Percentiles rank a stretch among this genome's conserved stretches.
These are phyloP conservation scores for Neurospora africana DNA, from an alignment of 495 filamentous ascomycete genomes.

Conservation along the genomic window DNA sequence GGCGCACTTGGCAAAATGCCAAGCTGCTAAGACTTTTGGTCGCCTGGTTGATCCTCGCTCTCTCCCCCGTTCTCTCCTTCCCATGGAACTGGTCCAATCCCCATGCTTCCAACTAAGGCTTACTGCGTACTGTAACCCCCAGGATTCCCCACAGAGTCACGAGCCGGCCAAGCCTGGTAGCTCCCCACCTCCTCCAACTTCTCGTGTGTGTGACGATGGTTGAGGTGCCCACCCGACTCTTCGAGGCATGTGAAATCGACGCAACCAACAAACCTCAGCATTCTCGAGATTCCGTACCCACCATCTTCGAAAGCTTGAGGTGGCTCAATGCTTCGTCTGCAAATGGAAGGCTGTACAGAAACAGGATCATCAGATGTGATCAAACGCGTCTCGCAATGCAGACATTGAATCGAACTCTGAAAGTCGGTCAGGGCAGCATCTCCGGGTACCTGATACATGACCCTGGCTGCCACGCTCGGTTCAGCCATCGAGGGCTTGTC, in stretches of 20 bases:
- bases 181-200: neutral
- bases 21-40: neutral
- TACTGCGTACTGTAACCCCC: too few species aligned
- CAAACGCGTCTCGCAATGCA: neutral
- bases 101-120: too few species aligned
- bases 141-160: conserved; percentile 15
- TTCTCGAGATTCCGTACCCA: neutral
- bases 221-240: neutral
- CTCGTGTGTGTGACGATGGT: neutral
- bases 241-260: neutral
- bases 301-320: neutral
- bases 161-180: neutral
- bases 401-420: neutral
- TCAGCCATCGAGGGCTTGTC: neutral
- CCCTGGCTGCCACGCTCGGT: neutral
- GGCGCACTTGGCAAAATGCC: neutral
- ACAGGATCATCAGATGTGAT: neutral
- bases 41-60: neutral
- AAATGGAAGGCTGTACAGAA: neutral
- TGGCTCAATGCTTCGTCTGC: neutral
- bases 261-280: neutral
- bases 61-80: neutral
- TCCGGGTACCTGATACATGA: neutral
- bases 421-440: neutral
- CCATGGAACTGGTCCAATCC: neutral